phyloP scores from a whole-genome alignment of 352 stramenopile genomes.

The Phytophthora boehmeriae region DNA sequence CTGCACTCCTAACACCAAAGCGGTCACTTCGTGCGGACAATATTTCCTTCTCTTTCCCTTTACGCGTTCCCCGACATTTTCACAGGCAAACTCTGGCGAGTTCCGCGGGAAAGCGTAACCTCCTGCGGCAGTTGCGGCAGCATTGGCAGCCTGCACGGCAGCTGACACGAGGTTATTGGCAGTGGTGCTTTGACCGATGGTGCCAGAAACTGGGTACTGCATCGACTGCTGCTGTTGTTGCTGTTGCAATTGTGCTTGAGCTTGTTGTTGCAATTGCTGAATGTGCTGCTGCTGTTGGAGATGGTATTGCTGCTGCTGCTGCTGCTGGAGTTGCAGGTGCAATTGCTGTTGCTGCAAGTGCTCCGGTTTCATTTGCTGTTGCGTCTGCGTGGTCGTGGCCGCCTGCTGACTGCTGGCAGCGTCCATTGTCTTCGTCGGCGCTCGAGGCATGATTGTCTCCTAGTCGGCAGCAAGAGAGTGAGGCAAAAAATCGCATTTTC shows the following conservation, averaged over 20 bases:
- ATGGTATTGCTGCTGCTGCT: conserved; percentile 40
- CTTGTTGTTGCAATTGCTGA: conserved; percentile 39
- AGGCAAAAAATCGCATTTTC: conserved; percentile 15
- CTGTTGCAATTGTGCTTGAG: conserved; percentile 7
- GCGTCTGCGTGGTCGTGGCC: conserved; percentile 16
- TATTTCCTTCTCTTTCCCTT: conserved; percentile 87
- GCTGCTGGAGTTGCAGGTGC: conserved; percentile 29
- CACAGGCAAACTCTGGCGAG: conserved; percentile 77
- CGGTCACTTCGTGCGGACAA: conserved; percentile 86
- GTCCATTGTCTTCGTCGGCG: conserved; percentile 24
- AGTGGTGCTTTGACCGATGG: conserved; percentile 37
- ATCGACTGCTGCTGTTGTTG: conserved; percentile 45
- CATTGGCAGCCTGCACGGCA: conserved; percentile 47
- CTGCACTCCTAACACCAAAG: conserved; percentile 79
- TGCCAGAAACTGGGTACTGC: conserved; percentile 39
- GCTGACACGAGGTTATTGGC: conserved; percentile 48
- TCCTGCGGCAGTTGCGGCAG: conserved; percentile 32
- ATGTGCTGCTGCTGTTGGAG: conserved; percentile 36
- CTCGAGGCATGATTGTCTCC: conserved; percentile 42
- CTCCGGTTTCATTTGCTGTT: conserved; percentile 38
- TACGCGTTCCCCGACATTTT: conserved; percentile 84
- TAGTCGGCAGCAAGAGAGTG: no score
- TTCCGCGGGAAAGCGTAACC: conserved; percentile 72
- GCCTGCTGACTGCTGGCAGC: conserved; percentile 14
- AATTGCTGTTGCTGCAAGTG: conserved; percentile 32